Evolutionary conservation across 495 filamentous ascomycete species (phyloP), one percentile per base, ranked within the genome.

Genomic region (Lepidopterella palustris): DNA sequence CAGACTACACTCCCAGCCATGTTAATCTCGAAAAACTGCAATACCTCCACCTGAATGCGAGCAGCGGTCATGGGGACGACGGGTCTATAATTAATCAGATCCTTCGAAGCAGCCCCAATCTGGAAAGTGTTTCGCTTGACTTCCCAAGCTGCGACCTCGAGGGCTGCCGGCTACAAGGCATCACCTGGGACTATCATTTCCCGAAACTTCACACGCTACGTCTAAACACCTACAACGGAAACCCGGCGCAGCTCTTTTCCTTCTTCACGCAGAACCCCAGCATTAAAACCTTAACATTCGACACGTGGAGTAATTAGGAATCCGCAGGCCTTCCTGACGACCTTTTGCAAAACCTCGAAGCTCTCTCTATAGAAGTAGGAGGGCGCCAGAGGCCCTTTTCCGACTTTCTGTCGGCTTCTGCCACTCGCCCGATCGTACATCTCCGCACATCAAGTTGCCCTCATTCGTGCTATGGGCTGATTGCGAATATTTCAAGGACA

Each of bases 131-230:
- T 15, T 24, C 39, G 1, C 55, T 64, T 27, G 21, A n/a, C 9
- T 64, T 51, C 15, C 61, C 61, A 11, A 45, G 45, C 5, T 64
- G 56, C 56, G 61, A 64, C 55, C 56, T 59, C 0, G 26, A 55
- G 4, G 50, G 24, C 21, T 64, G 61, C 29, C 61, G 52, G 42
- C 58, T 64, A 29, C 0, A 55, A 54, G 45, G 52, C 27, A 31
- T 64, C 13, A 55, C 26, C 21, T 64, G 62, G 62, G 58, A 61
- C 35, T 65, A 57, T 45, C n/a, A 28, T 13, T 61, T 61, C 29
- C 62, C 58, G 8, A n/a, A 52, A 15, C 24, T 64, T 8, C 23
- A 42, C 4, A n/a, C n/a, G 1, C 42, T 63, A n/a, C n/a, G 4
- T n/a, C 24, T 63, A 1, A 2, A 50, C n/a, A 55, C 51, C 4